Evolutionary conservation across 169 alveolate genomes (phyloP).

Genomic region (Plasmodium coatneyi): DNA sequence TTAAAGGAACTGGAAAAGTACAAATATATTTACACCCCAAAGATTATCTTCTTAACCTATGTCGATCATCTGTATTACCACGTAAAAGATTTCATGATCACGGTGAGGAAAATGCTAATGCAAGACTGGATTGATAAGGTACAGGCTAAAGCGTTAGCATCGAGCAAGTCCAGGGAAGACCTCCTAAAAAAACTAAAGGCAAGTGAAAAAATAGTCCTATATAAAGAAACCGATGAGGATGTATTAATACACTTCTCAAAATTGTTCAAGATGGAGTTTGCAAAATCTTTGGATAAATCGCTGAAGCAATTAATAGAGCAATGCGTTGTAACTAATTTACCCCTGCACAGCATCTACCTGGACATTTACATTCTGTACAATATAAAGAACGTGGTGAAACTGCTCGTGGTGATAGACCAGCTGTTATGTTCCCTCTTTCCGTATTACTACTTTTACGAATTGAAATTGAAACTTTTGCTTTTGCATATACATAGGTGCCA

Average conservation of each 20-base stretch:
- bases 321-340: slow-evolving; percentile 6
- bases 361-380: slow-evolving; percentile 56
- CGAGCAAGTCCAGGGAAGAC: neutral
- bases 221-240: slow-evolving; percentile 64
- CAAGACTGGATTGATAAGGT: neutral
- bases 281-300: slow-evolving; percentile 12
- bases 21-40: slow-evolving; percentile 15
- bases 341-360: slow-evolving; percentile 62
- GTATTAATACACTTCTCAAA: neutral
- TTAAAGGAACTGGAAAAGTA: slow-evolving; percentile 7
- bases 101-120: slow-evolving; percentile 12
- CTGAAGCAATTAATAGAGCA: slow-evolving; percentile 26
- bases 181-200: neutral
- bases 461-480: slow-evolving; percentile 47
- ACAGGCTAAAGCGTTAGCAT: neutral
- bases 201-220: slow-evolving; percentile 13
- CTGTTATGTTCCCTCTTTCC: slow-evolving; percentile 25
- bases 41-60: neutral
- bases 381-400: slow-evolving; percentile 27
- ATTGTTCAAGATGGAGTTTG: slow-evolving; percentile 1
- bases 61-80: slow-evolving; percentile 26
- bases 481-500: slow-evolving; percentile 10
- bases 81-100: slow-evolving; percentile 26
- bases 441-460: slow-evolving; percentile 57
- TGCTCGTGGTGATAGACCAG: slow-evolving; percentile 49